Evolutionary conservation across 768 basidiomycete species (phyloP).

Genomic region (Tubosaeta sp.): DNA sequence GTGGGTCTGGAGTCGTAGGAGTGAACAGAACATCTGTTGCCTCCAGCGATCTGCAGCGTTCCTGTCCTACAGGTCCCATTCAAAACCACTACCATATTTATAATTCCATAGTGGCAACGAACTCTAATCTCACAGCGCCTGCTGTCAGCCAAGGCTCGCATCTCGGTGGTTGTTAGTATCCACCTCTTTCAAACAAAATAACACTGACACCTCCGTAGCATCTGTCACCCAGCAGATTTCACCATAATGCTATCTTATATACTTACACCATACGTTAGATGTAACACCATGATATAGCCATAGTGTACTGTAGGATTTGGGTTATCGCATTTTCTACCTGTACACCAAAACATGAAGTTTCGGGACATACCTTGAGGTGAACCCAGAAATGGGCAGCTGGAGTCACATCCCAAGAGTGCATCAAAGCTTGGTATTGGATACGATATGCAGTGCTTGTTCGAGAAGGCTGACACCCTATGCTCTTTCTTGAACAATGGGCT

Average conservation of each 20-base stretch:
- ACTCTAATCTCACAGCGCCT: neutral
- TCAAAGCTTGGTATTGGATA: no score
- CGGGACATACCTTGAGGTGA: no score
- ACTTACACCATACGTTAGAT: no score
- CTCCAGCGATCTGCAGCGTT: neutral
- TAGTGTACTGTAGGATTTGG: no score
- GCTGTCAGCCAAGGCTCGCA: neutral
- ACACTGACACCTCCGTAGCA: neutral
- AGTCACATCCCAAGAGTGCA: no score
- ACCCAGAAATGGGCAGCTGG: no score
- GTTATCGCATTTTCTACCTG: no score
- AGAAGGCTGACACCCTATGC: no score
- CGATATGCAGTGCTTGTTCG: no score
- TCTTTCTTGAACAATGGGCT: no score
- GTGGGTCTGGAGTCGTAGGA: neutral
- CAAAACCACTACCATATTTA: neutral
- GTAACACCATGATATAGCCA: no score
- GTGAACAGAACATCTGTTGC: neutral
- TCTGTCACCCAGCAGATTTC: neutral
- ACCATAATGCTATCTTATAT: neutral
- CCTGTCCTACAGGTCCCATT: neutral
- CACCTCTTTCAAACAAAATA: neutral
- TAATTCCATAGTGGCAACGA: constrained; percentile 5
- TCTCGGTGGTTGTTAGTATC: neutral
- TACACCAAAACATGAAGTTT: no score